phyloP scores from a whole-genome alignment of 2,329 filamentous ascomycete genomes.

The Colletotrichum coccodes region DNA sequence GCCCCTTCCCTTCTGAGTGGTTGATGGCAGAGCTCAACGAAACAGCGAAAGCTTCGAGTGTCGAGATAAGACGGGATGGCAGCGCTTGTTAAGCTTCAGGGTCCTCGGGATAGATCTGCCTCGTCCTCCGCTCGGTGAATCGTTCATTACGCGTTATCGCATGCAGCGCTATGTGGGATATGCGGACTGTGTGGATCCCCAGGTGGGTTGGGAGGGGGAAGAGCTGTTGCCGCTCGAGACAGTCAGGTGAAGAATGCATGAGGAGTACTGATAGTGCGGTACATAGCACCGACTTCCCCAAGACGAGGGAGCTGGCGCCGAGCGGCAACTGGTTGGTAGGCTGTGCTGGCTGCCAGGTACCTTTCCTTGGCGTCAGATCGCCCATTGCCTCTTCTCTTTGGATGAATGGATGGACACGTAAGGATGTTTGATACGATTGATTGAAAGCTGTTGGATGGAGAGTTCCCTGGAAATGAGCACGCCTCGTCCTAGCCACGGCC shows the following conservation, averaged over 20 bases:
- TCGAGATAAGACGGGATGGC: constrained; percentile 34
- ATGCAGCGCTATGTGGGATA: constrained; percentile 32
- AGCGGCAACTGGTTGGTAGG: constrained; percentile 8
- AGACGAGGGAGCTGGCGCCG: not conserved
- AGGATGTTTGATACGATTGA: not conserved
- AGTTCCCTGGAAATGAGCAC: not conserved
- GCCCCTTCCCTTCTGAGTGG: not conserved
- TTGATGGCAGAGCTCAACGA: constrained; percentile 1
- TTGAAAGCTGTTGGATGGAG: not conserved
- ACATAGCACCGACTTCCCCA: constrained; percentile 3
- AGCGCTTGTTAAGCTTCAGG: constrained; percentile 32
- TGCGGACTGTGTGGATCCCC: constrained; percentile 26
- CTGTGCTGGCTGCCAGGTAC: constrained; percentile 4
- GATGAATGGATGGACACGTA: not conserved
- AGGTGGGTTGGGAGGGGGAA: constrained; percentile 24
- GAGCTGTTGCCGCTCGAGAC: constrained; percentile 15
- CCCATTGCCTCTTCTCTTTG: not conserved
- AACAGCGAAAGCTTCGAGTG: constrained; percentile 26
- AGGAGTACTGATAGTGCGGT: constrained; percentile 27
- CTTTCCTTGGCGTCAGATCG: not conserved
- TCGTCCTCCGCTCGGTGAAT: constrained; percentile 27
- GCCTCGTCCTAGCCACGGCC: not conserved
- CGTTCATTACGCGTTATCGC: constrained; percentile 30
- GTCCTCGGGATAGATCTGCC: constrained; percentile 30
- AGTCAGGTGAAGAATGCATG: constrained; percentile 18